phyloP scores from a whole-genome alignment of 139 green algal genomes.

The Monoraphidium neglectum region DNA sequence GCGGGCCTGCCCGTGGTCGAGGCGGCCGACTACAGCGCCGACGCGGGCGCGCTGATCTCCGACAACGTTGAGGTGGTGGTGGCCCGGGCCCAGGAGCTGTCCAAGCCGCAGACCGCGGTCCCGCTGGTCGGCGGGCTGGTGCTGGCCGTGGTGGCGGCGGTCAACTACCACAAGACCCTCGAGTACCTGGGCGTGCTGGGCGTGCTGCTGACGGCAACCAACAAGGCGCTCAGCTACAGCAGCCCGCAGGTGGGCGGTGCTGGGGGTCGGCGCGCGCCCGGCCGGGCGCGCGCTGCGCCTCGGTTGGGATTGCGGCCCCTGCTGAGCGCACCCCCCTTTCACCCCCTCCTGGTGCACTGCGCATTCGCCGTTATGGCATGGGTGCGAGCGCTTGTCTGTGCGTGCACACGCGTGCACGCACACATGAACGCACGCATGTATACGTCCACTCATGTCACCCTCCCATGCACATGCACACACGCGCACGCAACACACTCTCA shows the following conservation, averaged over 20 bases:
- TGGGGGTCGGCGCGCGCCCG: too few species aligned
- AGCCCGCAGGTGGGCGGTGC: conserved; percentile 20
- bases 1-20: conserved; percentile 36
- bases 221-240: conserved; percentile 34
- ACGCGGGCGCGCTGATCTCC: conserved; percentile 30
- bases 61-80: conserved; percentile 43
- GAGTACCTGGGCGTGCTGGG: conserved; percentile 54
- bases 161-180: conserved; percentile 49
- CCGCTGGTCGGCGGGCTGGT: conserved; percentile 4
- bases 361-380: too few species aligned
- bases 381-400: too few species aligned
- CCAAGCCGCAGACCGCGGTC: not conserved
- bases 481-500: too few species aligned
- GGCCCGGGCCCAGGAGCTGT: conserved; percentile 12
- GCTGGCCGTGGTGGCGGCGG: conserved; percentile 10
- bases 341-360: too few species aligned
- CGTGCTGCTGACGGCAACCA: conserved; percentile 37
- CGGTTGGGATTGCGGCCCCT: too few species aligned
- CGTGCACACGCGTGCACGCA: too few species aligned
- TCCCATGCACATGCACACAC: too few species aligned
- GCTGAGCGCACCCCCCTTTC: too few species aligned
- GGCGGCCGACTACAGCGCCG: conserved; percentile 11
- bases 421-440: too few species aligned
- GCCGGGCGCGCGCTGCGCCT: too few species aligned
- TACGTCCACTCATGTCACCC: too few species aligned